These are phyloP conservation scores for Nepenthes mirabilis DNA, from an alignment of 148 eudicot genomes.

Conservation along the genomic window DNA sequence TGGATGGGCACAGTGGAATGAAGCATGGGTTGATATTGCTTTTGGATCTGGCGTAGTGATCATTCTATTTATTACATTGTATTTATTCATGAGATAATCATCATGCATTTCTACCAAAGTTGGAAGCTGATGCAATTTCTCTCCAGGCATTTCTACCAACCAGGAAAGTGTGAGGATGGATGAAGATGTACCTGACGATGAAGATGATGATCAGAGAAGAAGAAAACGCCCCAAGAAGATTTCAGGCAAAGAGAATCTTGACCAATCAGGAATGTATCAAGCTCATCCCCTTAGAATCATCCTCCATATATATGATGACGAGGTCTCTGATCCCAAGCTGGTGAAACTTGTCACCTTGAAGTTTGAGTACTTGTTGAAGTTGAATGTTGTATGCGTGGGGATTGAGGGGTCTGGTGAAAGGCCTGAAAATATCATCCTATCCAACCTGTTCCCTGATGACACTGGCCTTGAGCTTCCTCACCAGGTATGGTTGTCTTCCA, in stretches of 20 bases:
- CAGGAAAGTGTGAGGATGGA: conserved; percentile 58
- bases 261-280: conserved; percentile 62
- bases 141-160: conserved; percentile 34
- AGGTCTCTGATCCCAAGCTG: conserved; percentile 37
- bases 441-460: conserved; percentile 93
- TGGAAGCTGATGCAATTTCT: neutral
- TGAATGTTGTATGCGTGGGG: conserved; percentile 87
- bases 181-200: conserved; percentile 84
- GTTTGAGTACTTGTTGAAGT: conserved; percentile 75
- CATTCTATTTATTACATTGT: no score
- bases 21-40: no score
- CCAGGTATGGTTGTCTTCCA: conserved; percentile 33
- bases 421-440: conserved; percentile 54
- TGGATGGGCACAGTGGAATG: no score
- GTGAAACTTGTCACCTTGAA: conserved; percentile 62
- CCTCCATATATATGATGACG: conserved; percentile 60
- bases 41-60: no score
- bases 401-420: conserved; percentile 68
- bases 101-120: no score
- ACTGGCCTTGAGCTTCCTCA: conserved; percentile 85
- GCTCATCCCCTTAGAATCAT: conserved; percentile 71
- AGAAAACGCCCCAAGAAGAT: conserved; percentile 79
- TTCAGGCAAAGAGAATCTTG: conserved; percentile 56
- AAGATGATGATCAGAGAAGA: conserved; percentile 94
- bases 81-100: no score